A percentile compares a stretch with the other conserved stretches of the same genome.
Evolutionary conservation across 331 rosid genomes (phyloP).

Genomic region (Erythrophleum ivorense): DNA sequence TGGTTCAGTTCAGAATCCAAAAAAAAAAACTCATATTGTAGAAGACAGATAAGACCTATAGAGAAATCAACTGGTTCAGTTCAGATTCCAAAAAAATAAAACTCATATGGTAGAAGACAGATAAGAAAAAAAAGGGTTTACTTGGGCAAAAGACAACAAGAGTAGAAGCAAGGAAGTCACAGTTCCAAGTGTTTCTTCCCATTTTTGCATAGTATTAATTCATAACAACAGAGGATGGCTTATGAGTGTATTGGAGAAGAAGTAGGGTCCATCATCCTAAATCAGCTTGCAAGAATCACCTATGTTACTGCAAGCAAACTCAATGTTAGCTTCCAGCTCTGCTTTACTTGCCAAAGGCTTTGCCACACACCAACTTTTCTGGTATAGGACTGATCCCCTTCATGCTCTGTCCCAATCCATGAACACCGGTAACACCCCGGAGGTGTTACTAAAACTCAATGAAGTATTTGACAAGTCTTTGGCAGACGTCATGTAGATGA

Average conservation of each 20-base stretch:
- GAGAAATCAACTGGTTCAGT: background rate
- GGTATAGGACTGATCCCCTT: too few species aligned
- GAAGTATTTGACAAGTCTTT: too few species aligned
- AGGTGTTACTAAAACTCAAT: too few species aligned
- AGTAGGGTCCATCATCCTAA: slow-evolving; percentile 46
- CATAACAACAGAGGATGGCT: slow-evolving; percentile 55
- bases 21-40: too few species aligned
- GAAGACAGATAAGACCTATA: too few species aligned
- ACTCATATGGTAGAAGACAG: background rate
- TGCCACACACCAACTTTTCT: slow-evolving; percentile 41
- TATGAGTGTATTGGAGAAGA: slow-evolving; percentile 27
- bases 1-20: too few species aligned
- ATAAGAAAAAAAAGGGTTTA: background rate
- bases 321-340: slow-evolving; percentile 33
- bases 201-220: slow-evolving; percentile 39
- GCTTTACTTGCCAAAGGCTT: slow-evolving; percentile 40
- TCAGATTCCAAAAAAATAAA: background rate
- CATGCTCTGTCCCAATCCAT: too few species aligned
- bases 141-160: slow-evolving; percentile 48
- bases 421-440: too few species aligned
- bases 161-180: slow-evolving; percentile 40
- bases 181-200: slow-evolving; percentile 42
- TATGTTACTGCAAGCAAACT: slow-evolving; percentile 38
- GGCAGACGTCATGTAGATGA: too few species aligned
- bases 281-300: slow-evolving; percentile 36